Evolutionary conservation across 1,284 basidiomycete species (phyloP), one percentile per base, ranked within the genome.

Genomic region (Austroboletus novae-zelandiae): DNA sequence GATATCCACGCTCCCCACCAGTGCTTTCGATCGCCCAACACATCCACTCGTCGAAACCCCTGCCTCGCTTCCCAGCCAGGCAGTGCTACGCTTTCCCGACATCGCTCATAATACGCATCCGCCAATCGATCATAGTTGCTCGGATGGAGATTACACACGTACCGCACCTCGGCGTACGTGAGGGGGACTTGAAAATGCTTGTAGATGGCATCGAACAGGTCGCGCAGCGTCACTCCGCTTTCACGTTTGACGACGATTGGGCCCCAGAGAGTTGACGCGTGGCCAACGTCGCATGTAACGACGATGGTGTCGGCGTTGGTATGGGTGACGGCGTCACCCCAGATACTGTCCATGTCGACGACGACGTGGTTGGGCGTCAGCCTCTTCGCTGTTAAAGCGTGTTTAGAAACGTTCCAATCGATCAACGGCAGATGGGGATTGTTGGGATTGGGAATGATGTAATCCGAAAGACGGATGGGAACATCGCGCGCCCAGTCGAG

Each of bases 11-110:
- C 40, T 4, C 72, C 73, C 65, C 67, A 68, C 59, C 63, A 75
- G 32, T 58, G 43, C 43, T 54, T 66, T 17, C 57, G 46, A 43
- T 68, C 64, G 2, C 67, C 70, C 32, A 75, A 59, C 48, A 64
- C 67, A 53, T 75, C 73, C 27, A 68, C 65, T 35, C 75, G 62
- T 45, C 61, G 65, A 42, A 71, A 59, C 0, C 73, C 75, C 37
- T 71, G 64, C 44, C 27, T 50, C 29, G 60, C 54, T 39, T 71
- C 68, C 56, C 62, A 68, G 9, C 59, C 69, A 0, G 61, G 53
- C 6, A 75, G 48, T 11, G 55, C 61, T 4, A 47, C 44, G 11
- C 59, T 58, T 7, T 58, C 53, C 13, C 52, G 55, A 37, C 51
- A 48, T 36, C 69, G 53, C 17, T 41, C 47, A 17, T 43, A 48